phyloP scores from a whole-genome alignment of 768 basidiomycete species.

The Boletus insuetus region DNA sequence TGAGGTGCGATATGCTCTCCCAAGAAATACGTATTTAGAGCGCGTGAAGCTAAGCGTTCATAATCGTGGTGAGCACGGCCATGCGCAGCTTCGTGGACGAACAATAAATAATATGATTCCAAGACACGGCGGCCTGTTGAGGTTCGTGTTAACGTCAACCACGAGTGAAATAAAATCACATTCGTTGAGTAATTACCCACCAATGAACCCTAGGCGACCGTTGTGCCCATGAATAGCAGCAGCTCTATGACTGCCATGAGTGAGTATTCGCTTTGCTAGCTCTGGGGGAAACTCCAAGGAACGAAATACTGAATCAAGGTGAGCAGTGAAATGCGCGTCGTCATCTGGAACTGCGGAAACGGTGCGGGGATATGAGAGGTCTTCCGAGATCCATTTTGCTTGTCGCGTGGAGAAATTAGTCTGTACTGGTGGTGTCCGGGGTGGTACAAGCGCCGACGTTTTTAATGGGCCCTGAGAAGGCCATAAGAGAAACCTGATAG shows the following conservation, averaged over 20 bases:
- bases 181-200: constrained; percentile 32
- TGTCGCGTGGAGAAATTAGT: constrained; percentile 17
- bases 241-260: constrained; percentile 71
- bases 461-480: constrained; percentile 11
- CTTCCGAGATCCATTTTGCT: background rate
- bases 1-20: constrained; percentile 70
- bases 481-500: constrained; percentile 9
- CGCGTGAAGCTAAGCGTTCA: constrained; percentile 52
- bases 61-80: constrained; percentile 51
- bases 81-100: constrained; percentile 56
- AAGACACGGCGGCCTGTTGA: constrained; percentile 70
- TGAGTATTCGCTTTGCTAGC: constrained; percentile 69
- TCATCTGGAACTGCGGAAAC: constrained; percentile 4
- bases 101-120: constrained; percentile 70
- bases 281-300: constrained; percentile 69
- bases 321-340: constrained; percentile 40
- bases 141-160: background rate
- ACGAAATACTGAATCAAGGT: constrained; percentile 62
- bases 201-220: constrained; percentile 67
- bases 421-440: constrained; percentile 10
- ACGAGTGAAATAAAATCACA: background rate
- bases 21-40: constrained; percentile 66
- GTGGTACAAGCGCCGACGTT: constrained; percentile 9
- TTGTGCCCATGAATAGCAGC: constrained; percentile 72
- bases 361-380: background rate